Evolutionary conservation across 257 asterid species (phyloP), one percentile per base, ranked within the genome.

Genomic region (Lithospermum erythrorhizon): DNA sequence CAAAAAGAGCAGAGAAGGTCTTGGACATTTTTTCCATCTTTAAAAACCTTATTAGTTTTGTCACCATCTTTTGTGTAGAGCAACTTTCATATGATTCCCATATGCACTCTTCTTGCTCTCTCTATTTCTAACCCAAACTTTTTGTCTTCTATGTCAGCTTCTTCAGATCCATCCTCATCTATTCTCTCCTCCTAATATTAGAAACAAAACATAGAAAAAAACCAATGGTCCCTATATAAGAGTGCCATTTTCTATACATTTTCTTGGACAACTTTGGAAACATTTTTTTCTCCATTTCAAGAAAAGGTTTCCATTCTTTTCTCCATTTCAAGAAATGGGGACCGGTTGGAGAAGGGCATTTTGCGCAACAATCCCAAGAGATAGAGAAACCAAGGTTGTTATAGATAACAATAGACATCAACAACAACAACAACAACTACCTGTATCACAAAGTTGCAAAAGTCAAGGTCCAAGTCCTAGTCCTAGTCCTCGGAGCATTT

Each of bases 281-380:
- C 49, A 11, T 41, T 3, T 41, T 41, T 11, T 41, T 41, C 49
- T 1, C 49, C 49, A 8, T 2, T 41, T 41, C 49, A 41, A 41
- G 49, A 14, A 41, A 41, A 14, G 48, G 49, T 11, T 41, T 41
- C 18, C 49, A 41, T 41, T 66, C 37, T 37, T 23, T 13, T 47
- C 9, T 18, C 63, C 57, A 54, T 16, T 20, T 62, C 56, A 61
- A 62, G 58, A 72, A 67, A 90, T 83, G 95, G 98, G 94, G 15
- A 83, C 81, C 17, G 93, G 95, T 15, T 90, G 98, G 98, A 85
- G 95, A 67, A 90, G 77, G 73, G 96, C 95, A 21, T 90, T 90
- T 65, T 90, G 98, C 78, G 83, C 78, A 15, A 78, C 91, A 21
- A 67, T 82, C 53, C 72, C 86, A 3, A 77, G 79, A 72, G 89